Evolutionary conservation across 805 yeast species (phyloP), one percentile per base, ranked within the genome.

Genomic region (Tetrapisispora arboricola): DNA sequence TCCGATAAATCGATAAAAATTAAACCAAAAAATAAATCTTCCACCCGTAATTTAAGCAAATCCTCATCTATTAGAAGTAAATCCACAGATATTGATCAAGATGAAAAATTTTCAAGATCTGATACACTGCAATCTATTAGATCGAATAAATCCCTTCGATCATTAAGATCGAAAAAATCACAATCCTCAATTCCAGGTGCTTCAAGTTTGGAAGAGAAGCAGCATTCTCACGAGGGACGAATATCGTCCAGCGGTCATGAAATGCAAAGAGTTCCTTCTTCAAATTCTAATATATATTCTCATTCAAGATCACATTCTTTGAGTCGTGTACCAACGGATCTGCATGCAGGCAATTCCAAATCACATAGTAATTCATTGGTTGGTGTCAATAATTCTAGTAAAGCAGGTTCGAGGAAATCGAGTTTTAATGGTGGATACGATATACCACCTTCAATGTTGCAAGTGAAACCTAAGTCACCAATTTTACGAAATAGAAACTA

Each of bases 401-500:
- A 44, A 22, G 44, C 42, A 29, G 43, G 40, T n/a, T 41, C 49
- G 13, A 51, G 55, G 36, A 49, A 59, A 36, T 51, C 67, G 2
- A 66, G 66, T 37, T 55, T 58, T 21, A 46, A 53, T 24, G 30
- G 31, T 9, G 55, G 57, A 20, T 48, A 58, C 3, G 66, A 64
- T 42, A 61, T 78, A 41, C 85, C 86, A 15, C 77, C 82, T 15
- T 76, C 84, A 29, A 78, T 82, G 87, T 66, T 73, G 27, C 78
- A 75, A 47, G 65, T 77, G 44, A 82, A 73, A 49, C 90, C 92
- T 16, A 80, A 76, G 51, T 77, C 78, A 40, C 88, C 92, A 2
- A 83, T 83, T 44, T 67, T 83, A 49, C 68, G 78, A 48, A 67
- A 70, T 41, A 55, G 53, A 41, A 43, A 43, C 16, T 43, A 50